Base-by-base conservation (phyloP, 176 grass and related monocot genomes). In the Guadua angustifolia region DNA sequence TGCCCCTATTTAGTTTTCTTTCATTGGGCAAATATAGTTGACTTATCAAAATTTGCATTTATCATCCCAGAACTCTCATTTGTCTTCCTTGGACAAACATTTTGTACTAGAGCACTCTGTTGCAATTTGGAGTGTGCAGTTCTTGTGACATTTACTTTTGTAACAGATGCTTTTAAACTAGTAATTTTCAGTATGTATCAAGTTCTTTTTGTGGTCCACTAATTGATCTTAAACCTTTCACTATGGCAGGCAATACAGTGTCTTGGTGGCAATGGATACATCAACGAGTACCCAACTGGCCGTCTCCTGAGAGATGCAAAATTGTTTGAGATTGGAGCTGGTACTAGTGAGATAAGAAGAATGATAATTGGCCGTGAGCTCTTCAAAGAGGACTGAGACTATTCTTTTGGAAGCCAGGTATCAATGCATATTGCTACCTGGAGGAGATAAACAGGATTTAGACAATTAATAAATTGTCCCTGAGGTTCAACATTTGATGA, bases 301-400 rank as follows among this genome's bases (percentile, higher is more conserved):
- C 96, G 96, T 61, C 91, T 99, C 71, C 87, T 99, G 77, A 95
- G 96, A 94, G 96, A 95, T 89, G 96, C 96, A n/a, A 95, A 99
- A 80, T 51, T 99, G 33, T 99, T 94, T 74, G 93, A 99, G 88
- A 99, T 99, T 69, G 96, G 96, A 81, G 96, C 96, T 42, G 96
- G 96, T n/a, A 99, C 91, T 74, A 99, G 96, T 79, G 96, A 99
- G 88, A 90, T 91, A 81, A 93, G 96, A 86, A 74, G 93, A 90
- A 89, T 99, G 87, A 95, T 99, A 88, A 99, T 99, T 66, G 93
- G 93, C 5, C 91, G 96, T 78, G 96, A 95, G 66, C 91, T 99
- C 71, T 95, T 99, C 80, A 95, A 99, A 94, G 85, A 95, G 82
- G 89, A 91, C 39, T 94, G 77, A 90, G 44, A 52, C 6, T 74